phyloP scores from a whole-genome alignment of 1,284 basidiomycete genomes.

The Pascua sp. region DNA sequence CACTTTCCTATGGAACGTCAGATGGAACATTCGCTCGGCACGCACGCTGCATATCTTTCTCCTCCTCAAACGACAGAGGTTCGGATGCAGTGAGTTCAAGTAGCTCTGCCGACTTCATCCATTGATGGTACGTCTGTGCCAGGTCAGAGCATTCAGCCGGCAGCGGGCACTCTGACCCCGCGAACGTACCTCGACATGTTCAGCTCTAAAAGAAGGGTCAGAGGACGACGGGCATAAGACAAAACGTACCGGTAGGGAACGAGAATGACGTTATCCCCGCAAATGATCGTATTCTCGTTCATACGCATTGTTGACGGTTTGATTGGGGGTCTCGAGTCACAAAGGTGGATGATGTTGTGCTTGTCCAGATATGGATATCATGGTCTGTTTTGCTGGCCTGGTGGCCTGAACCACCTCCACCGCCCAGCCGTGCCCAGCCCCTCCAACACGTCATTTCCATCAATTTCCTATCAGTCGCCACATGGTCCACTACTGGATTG shows the following conservation, averaged over 20 bases:
- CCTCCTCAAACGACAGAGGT: slow-evolving; percentile 73
- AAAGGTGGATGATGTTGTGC: too few species aligned
- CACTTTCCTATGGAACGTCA: slow-evolving; percentile 62
- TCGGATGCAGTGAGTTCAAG: slow-evolving; percentile 81
- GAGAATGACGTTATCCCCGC: slow-evolving; percentile 62
- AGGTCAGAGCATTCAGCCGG: not conserved
- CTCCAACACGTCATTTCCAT: too few species aligned
- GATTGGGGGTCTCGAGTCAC: not conserved
- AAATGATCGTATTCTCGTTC: slow-evolving; percentile 63
- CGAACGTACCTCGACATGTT: slow-evolving; percentile 60
- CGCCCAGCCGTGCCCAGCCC: too few species aligned
- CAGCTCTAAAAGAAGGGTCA: slow-evolving; percentile 43
- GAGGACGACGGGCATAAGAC: slow-evolving; percentile 1
- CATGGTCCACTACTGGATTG: too few species aligned
- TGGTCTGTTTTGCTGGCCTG: too few species aligned
- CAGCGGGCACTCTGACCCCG: not conserved
- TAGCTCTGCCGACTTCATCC: slow-evolving; percentile 80
- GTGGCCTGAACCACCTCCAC: too few species aligned
- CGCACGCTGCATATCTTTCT: slow-evolving; percentile 88
- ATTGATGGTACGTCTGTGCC: slow-evolving; percentile 74
- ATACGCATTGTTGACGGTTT: slow-evolving; percentile 55
- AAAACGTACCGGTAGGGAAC: slow-evolving; percentile 65
- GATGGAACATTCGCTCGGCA: slow-evolving; percentile 14
- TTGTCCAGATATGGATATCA: too few species aligned
- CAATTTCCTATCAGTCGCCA: too few species aligned